Base-by-base conservation (phyloP, 2,329 filamentous ascomycete species). In the Fusarium graminum region DNA sequence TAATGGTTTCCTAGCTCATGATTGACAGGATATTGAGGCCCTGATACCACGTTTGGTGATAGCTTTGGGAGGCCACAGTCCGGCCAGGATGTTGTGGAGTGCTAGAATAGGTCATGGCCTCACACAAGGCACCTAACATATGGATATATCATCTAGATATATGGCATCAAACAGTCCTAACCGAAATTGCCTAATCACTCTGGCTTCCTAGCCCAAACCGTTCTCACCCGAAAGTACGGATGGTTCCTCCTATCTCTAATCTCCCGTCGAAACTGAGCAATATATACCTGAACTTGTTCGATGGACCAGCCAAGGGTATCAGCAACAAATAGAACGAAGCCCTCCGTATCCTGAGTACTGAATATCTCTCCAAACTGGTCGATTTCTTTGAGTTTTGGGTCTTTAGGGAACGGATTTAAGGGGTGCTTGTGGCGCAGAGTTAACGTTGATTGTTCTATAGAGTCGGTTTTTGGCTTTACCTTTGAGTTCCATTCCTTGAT, bases 401-500 rank as follows among this genome's bases (percentile, higher is more conserved):
- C 66, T 16, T 67, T 67, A 3, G 66, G 43, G 14, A 65, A 69
- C 1, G 66, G 66, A 10, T 63, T 69, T 1, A 69, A 34, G 2
- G 66, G 66, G 2, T 63, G 16, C 59, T 63, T 12, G 7, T 7
- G 3, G 2, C 6, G 7, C 3, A 16, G 4, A 12, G 3, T 8
- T 6, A 5, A 5, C 10, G n/a, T 61, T 7, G 62, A 43, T 7
- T 16, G 30, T 7, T 22, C 6, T 11, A 4, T 4, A 12, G 3
- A 12, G 2, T 10, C 8, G 0, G 2, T n/a, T 8, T 11, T 1
- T 17, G 2, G 5, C 2, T 36, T 3, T 38, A 62, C 54, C 49
- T 69, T 69, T 30, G 49, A 65, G 11, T 69, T 55, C 59, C 55
- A 69, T 34, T 67, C 41, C 10, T 69, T 44, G n/a, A 69, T 50